phyloP scores from a whole-genome alignment of 345 rosid genomes.

The Salix brachista region DNA sequence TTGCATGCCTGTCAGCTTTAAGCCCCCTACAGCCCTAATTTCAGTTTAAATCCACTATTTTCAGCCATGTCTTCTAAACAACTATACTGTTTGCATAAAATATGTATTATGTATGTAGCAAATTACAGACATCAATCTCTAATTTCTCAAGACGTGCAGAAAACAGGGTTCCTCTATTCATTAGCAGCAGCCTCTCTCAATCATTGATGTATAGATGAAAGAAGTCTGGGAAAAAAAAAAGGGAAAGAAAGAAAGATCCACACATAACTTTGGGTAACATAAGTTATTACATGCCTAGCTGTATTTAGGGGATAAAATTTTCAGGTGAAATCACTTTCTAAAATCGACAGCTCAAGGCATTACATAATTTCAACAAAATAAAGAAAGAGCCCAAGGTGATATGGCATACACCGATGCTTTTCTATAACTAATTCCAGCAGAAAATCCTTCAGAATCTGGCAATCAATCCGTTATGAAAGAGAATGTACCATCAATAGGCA shows the following conservation, averaged over 20 bases:
- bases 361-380: background rate
- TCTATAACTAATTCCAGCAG: background rate
- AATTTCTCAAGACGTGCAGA: background rate
- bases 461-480: background rate
- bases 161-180: background rate
- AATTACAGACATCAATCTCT: constrained; percentile 7
- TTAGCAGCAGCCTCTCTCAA: background rate
- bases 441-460: background rate
- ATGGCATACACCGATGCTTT: background rate
- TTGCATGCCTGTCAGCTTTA: constrained; percentile 30
- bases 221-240: background rate
- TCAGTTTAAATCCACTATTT: constrained; percentile 21
- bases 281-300: background rate
- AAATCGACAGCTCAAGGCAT: background rate
- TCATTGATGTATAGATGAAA: background rate
- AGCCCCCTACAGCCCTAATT: constrained; percentile 27
- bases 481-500: background rate
- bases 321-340: background rate
- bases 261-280: background rate
- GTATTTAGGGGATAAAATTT: background rate
- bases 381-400: background rate
- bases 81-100: background rate
- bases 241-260: background rate
- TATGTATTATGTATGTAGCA: constrained; percentile 1
- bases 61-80: constrained; percentile 2